Base-by-base conservation (phyloP, 768 basidiomycete genomes). In the Trametes gibbosa region DNA sequence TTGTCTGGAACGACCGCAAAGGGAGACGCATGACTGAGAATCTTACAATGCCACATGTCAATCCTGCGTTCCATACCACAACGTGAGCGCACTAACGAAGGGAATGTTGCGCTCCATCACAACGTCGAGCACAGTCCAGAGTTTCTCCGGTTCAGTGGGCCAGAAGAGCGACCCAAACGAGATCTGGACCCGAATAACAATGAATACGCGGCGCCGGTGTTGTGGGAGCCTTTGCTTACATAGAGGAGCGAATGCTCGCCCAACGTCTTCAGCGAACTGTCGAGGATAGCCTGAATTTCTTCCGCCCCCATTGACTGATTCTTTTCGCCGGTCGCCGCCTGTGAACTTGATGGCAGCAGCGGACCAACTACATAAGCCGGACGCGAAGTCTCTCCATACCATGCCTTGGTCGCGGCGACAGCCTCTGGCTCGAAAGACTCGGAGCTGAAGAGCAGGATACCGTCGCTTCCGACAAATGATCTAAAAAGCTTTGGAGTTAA, bases 201-300 rank as follows among this genome's bases (percentile, higher is more conserved):
- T n/a, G n/a, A n/a, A n/a, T n/a, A n/a, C n/a, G n/a, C n/a, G 14
- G 34, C 34, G 34, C 7, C 34, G 34, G 34, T n/a, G n/a, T n/a
- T n/a, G n/a, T n/a, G n/a, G n/a, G 17, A 29, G 32, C 14, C 16
- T 19, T 9, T 13, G 56, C 66, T 32, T 29, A 65, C 69, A 27
- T 69, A 70, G 34, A 69, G 32, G 1, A 68, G 19, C 1, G 66
- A 66, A 10, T 63, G 53, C 45, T 58, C 40, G 5, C 69, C 69
- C 27, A 63, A 55, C 0, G 29, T 54, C 37, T 61, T 35, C 14
- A 66, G 27, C 0, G 53, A 55, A 5, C 46, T 24, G 14, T 66
- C 60, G 25, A 70, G 41, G 57, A 68, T 63, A 5, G 48, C 34
- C 17, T 56, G 27, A 23, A 67, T 63, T 16, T 62, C 65, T 0